Evolutionary conservation across 345 rosid genomes (phyloP), one percentile per base, ranked within the genome.

Genomic region (Camelina neglecta): DNA sequence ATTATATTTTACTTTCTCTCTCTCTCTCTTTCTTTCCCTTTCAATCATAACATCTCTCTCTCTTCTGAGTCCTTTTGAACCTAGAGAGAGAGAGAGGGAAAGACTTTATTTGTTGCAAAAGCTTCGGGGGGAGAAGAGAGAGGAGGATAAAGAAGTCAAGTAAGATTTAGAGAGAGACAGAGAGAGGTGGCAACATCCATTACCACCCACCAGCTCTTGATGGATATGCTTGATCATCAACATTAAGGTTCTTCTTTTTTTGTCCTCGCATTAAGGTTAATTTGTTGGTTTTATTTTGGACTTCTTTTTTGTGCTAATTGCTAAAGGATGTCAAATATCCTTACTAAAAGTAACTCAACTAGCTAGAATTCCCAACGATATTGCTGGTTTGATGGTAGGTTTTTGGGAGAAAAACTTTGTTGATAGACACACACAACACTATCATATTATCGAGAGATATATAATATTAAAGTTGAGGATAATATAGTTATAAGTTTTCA

Each of bases 41-140:
- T 82, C 84, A 76, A 71, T 54, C 65, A 65, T 71, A 23, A 51
- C 70, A 45, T 48, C 56, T 73, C 65, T 73, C 68, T 77, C 67
- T 75, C 60, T 77, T 74, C 35, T 75, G 10, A 62, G 29, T 58
- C 60, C 33, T 60, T 73, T 61, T 75, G 65, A 76, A 54, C 73
- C 77, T 82, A 50, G 72, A 69, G 85, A 56, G 71, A 73, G 61
- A 57, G 60, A 48, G 60, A 20, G 47, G 20, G 81, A 42, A 58
- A 1, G 29, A 72, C 89, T 83, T 92, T 85, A 87, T 86, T 92
- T 92, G 90, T 93, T 85, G 91, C 75, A 82, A 87, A 88, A 92
- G 97, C 87, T 88, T 86, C 64, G 81, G 71, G 80, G 51, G 51
- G 61, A 72, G 83, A 76, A 74, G 84, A 65, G 77, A 77, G 79